Conservation (phyloP, 2,329 filamentous ascomycete species). For the Celoporthe dispersa region DNA sequence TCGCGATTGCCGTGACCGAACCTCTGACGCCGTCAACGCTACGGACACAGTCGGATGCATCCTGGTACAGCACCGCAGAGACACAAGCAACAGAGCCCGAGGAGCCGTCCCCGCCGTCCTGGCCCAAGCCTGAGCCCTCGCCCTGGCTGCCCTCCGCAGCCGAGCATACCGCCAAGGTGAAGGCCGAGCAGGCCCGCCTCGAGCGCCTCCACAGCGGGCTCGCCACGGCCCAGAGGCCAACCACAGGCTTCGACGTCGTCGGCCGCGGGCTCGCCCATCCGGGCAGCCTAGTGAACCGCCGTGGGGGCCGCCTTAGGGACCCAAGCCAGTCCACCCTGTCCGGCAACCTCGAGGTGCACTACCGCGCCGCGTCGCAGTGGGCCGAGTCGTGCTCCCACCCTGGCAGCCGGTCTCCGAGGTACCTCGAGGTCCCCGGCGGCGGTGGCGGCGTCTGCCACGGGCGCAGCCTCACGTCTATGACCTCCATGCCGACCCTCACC, state of each 20-base stretch:
- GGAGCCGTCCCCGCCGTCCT: constrained; percentile 34
- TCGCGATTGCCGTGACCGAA: constrained; percentile 20
- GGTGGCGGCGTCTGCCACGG: constrained; percentile 7
- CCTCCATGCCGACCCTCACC: constrained; percentile 10
- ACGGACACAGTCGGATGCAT: constrained; percentile 7
- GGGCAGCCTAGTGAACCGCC: background rate
- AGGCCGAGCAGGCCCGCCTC: constrained; percentile 18
- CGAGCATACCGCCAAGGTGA: constrained; percentile 35
- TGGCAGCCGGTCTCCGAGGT: constrained; percentile 10
- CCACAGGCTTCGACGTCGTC: constrained; percentile 18
- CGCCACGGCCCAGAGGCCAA: constrained; percentile 20
- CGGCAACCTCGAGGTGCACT: constrained; percentile 19
- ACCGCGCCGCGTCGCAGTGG: constrained; percentile 25
- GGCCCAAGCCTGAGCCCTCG: constrained; percentile 32
- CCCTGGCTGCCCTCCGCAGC: constrained; percentile 46
- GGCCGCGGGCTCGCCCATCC: background rate
- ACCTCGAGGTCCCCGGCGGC: constrained; percentile 20
- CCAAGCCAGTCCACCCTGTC: constrained; percentile 8
- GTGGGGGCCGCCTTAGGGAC: background rate
- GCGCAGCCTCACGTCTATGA: constrained; percentile 4
- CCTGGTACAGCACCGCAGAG: constrained; percentile 6
- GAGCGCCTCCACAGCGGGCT: constrained; percentile 4
- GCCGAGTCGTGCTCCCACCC: constrained; percentile 11
- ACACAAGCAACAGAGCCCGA: constrained; percentile 30
- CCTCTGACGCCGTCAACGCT: constrained; percentile 7